These are phyloP conservation scores for Lachnum nothofagi DNA, from an alignment of 2,329 filamentous ascomycete species.

Conservation along the genomic window DNA sequence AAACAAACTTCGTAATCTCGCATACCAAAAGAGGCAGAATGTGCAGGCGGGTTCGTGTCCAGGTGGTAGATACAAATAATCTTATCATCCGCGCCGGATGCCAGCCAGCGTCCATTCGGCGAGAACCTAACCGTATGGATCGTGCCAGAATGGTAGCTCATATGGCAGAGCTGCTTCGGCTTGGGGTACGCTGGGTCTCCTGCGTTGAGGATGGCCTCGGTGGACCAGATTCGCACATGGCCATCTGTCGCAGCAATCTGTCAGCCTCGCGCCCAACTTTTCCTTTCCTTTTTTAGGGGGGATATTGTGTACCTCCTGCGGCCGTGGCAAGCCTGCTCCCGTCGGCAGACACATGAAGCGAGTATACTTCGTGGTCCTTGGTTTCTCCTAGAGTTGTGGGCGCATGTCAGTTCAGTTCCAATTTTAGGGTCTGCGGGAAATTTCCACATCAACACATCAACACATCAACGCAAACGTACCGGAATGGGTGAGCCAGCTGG, in stretches of 20 bases:
- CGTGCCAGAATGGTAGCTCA: conserved; percentile 96
- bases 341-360: conserved; percentile 93
- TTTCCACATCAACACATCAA: not conserved
- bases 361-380: conserved; percentile 98
- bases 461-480: conserved; percentile 46
- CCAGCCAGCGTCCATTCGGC: conserved; percentile 87
- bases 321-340: conserved; percentile 87
- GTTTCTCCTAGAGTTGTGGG: conserved; percentile 64
- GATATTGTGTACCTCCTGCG: conserved; percentile 86
- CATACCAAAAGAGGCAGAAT: conserved; percentile 74
- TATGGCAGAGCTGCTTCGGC: conserved; percentile 90
- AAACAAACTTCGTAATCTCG: conserved; percentile 12
- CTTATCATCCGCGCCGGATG: conserved; percentile 96
- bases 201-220: conserved; percentile 82
- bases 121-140: conserved; percentile 98
- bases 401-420: conserved; percentile 27
- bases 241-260: conserved; percentile 57
- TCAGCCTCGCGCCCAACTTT: conserved; percentile 24
- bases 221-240: conserved; percentile 96
- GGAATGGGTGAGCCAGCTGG: conserved; percentile 91
- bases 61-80: conserved; percentile 96
- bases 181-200: conserved; percentile 64
- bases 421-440: conserved; percentile 13
- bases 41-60: conserved; percentile 68
- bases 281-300: no score